A percentile compares a stretch with the other conserved stretches of the same genome.
phyloP scores from a whole-genome alignment of 352 stramenopile genomes.

The Phytophthora hybrid region DNA sequence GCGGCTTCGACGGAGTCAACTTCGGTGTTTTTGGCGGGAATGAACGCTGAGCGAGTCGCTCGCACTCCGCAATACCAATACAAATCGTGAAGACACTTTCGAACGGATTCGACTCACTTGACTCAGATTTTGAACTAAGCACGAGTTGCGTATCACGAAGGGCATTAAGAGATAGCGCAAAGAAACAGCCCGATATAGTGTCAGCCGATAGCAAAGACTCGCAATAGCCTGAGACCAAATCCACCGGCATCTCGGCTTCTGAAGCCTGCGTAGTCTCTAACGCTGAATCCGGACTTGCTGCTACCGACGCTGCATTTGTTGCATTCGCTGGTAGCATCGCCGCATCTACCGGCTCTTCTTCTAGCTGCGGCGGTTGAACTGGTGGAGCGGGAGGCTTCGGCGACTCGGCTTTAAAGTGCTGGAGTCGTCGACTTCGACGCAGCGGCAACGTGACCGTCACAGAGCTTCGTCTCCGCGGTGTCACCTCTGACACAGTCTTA shows the following conservation, averaged over 20 bases:
- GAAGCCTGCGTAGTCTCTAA: background rate
- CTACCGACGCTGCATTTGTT: slow-evolving; percentile 2
- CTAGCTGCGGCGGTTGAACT: background rate
- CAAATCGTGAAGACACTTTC: slow-evolving; percentile 41
- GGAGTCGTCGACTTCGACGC: slow-evolving; percentile 39
- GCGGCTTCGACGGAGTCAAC: slow-evolving; percentile 7
- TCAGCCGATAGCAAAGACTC: slow-evolving; percentile 46
- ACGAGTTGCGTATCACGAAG: slow-evolving; percentile 29
- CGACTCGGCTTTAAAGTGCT: slow-evolving; percentile 30
- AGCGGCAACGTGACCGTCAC: slow-evolving; percentile 24
- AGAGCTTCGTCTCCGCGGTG: slow-evolving; percentile 12
- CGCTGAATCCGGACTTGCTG: background rate
- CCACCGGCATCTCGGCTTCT: background rate
- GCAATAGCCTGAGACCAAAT: slow-evolving; percentile 43
- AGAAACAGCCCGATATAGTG: slow-evolving; percentile 57
- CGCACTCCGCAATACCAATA: slow-evolving; percentile 48
- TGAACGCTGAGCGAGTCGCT: slow-evolving; percentile 44
- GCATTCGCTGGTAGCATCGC: background rate
- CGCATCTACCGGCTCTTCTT: background rate
- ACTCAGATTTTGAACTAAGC: slow-evolving; percentile 11
- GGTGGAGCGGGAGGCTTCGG: slow-evolving; percentile 16
- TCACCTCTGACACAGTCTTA: background rate
- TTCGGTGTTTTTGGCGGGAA: slow-evolving; percentile 30
- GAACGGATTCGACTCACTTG: slow-evolving; percentile 32
- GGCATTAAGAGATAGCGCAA: slow-evolving; percentile 49